These are phyloP conservation scores for Ogataea angusta DNA, from an alignment of 805 yeast genomes.

Conservation along the genomic window DNA sequence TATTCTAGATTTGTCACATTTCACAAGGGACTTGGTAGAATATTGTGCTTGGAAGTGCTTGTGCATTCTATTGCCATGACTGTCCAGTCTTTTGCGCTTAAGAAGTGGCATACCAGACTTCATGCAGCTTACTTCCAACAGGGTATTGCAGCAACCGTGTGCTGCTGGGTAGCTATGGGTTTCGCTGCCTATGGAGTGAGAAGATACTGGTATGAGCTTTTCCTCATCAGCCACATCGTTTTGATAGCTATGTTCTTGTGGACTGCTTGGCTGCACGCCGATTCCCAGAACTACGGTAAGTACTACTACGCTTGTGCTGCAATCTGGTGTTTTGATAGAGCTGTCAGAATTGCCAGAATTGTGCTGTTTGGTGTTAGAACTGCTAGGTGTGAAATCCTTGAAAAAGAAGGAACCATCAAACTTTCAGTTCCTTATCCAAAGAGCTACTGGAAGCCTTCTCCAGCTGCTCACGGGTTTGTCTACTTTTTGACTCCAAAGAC, in stretches of 20 bases:
- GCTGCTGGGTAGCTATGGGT: slow-evolving; percentile 39
- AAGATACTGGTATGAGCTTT: slow-evolving; percentile 55
- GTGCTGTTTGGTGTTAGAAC: slow-evolving; percentile 36
- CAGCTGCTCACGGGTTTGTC: slow-evolving; percentile 60
- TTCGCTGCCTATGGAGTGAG: slow-evolving; percentile 52
- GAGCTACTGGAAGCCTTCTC: slow-evolving; percentile 43
- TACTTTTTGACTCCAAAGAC: slow-evolving; percentile 49
- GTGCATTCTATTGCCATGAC: slow-evolving; percentile 40
- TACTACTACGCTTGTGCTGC: slow-evolving; percentile 39
- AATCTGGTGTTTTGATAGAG: slow-evolving; percentile 54
- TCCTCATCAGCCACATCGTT: slow-evolving; percentile 54
- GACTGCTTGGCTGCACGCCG: slow-evolving; percentile 59
- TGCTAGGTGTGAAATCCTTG: slow-evolving; percentile 37
- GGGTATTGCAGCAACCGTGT: slow-evolving; percentile 38
- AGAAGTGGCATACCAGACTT: slow-evolving; percentile 27
- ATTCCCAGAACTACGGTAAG: slow-evolving; percentile 29
- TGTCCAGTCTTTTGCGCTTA: slow-evolving; percentile 23
- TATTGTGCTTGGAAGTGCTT: slow-evolving; percentile 38
- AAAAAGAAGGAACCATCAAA: slow-evolving; percentile 47
- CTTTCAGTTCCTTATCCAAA: slow-evolving; percentile 46
- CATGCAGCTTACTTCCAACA: slow-evolving; percentile 27
- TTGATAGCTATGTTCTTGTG: slow-evolving; percentile 52
- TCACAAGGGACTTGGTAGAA: slow-evolving; percentile 57
- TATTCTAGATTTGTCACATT: slow-evolving; percentile 51
- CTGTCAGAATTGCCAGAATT: slow-evolving; percentile 41